Evolutionary conservation across 1,284 basidiomycete species (phyloP), one percentile per base, ranked within the genome.

Genomic region (Lentinula novae-zelandiae): DNA sequence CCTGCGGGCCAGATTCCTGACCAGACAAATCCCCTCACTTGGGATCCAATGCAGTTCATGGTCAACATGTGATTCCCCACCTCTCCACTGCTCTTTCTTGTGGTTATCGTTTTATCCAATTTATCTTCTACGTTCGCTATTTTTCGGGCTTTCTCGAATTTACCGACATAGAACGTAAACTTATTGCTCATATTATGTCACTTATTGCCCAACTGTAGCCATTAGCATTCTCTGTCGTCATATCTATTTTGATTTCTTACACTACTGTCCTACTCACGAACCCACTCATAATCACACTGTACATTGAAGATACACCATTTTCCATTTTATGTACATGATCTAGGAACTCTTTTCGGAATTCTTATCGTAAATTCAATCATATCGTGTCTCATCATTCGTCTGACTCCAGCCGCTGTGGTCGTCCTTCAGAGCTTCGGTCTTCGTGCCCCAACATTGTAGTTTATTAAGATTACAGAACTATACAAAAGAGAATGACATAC

Each of bases 171-270:
- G 49, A 50, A 44, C 33, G 22, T 46, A 46, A 46, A 15, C 33
- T 44, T 56, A 56, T 46, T 34, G 17, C 42, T 46, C 54, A 36
- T n/a, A 12, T 56, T 56, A 44, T 56, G 22, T 13, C n/a, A 56
- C n/a, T 46, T 15, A 27, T 12, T 34, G 22, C 51, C 38, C 36
- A 27, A 27, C 20, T 39, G 53, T 54, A 54, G 53, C 53, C 17
- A 54, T 54, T 36, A 40, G 13, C n/a, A 40, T 53, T 53, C 17
- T 38, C 51, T 34, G 12, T 38, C 15, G 3, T 38, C 51, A n/a
- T 52, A 27, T 22, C 12, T 50, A 31, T 22, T n/a, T 44, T 6
- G 20, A 4, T 17, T 44, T 44, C 5, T 15, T 15, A 44, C 17
- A 7, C 15, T 44, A 44, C 22, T 22, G 22, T 22, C 22, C 22